Percentiles rank a stretch among this genome's conserved stretches.
phyloP scores from a whole-genome alignment of 1,284 basidiomycete genomes.

The Serendipita sp. region DNA sequence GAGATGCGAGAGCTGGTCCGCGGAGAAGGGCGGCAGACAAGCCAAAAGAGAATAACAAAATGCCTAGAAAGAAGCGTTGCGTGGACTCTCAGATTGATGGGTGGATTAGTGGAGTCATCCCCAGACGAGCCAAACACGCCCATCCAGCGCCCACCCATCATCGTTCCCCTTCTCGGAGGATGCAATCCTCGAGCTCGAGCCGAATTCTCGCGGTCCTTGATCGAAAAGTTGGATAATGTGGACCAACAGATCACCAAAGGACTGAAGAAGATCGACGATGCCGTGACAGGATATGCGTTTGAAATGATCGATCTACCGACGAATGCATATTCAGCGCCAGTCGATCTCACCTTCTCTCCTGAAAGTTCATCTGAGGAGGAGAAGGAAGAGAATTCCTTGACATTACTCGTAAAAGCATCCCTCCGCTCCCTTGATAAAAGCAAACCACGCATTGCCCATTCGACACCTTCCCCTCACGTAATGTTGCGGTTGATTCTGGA shows the following conservation, averaged over 20 bases:
- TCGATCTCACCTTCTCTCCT: constrained; percentile 8
- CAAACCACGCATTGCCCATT: constrained; percentile 51
- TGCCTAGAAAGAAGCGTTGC: constrained; percentile 48
- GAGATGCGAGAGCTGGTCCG: neutral
- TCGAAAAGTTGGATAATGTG: constrained; percentile 38
- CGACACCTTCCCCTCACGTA: constrained; percentile 51
- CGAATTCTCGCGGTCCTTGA: constrained; percentile 45
- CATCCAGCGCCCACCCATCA: constrained; percentile 22
- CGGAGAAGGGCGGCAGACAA: neutral
- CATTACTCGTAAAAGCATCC: constrained; percentile 39
- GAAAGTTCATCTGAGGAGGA: constrained; percentile 12
- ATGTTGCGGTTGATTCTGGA: constrained; percentile 47
- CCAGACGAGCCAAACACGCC: constrained; percentile 11
- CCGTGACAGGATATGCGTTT: constrained; percentile 49
- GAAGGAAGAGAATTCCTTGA: constrained; percentile 6
- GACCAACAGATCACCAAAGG: constrained; percentile 36
- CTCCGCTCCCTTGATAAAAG: constrained; percentile 33
- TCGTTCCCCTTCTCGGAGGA: constrained; percentile 57
- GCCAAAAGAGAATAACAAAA: constrained; percentile 57
- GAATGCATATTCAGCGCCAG: neutral
- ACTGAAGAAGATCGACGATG: constrained; percentile 43
- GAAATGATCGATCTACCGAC: constrained; percentile 43
- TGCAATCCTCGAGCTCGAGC: constrained; percentile 38
- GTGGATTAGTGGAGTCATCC: constrained; percentile 13
- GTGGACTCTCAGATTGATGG: constrained; percentile 46